A percentile compares a stretch with the other conserved stretches of the same genome.
These are phyloP conservation scores for Populus euphratica DNA, from an alignment of 345 rosid species.

Conservation along the genomic window DNA sequence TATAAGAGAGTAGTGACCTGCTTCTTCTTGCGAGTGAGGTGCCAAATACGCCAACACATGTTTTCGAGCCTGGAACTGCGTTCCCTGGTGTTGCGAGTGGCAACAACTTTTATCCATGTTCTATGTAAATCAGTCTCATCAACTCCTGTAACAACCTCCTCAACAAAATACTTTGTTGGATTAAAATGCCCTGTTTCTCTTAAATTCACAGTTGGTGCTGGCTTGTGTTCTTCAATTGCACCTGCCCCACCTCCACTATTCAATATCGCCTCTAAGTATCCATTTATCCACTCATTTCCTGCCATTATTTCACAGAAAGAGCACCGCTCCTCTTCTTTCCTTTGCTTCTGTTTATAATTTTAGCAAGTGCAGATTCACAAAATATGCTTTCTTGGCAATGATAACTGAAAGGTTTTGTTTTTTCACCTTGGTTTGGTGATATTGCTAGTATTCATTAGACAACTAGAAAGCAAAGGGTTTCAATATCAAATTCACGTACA, in stretches of 20 bases:
- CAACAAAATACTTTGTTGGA: conserved; percentile 86
- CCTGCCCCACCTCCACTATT: conserved; percentile 63
- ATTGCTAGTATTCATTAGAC: neutral
- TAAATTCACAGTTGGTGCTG: conserved; percentile 31
- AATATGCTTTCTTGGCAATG: neutral
- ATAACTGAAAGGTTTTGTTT: neutral
- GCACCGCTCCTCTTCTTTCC: neutral
- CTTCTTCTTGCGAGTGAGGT: conserved; percentile 94
- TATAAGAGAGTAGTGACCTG: conserved; percentile 46
- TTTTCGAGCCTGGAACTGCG: conserved; percentile 94
- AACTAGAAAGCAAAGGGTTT: neutral
- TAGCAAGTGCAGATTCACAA: too few species aligned
- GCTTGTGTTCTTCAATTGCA: conserved; percentile 55
- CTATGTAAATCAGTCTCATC: conserved; percentile 87
- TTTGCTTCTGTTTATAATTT: neutral
- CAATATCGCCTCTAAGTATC: conserved; percentile 89
- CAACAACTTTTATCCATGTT: conserved; percentile 95
- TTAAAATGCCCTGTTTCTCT: conserved; percentile 61
- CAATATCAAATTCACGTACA: neutral
- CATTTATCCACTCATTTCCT: conserved; percentile 96
- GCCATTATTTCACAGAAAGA: conserved; percentile 40
- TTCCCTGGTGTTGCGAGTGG: conserved; percentile 88
- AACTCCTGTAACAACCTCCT: conserved; percentile 89
- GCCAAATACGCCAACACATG: conserved; percentile 99
- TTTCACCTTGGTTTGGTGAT: neutral